phyloP scores from a whole-genome alignment of 768 basidiomycete genomes.

The Rhizopogon salebrosus region DNA sequence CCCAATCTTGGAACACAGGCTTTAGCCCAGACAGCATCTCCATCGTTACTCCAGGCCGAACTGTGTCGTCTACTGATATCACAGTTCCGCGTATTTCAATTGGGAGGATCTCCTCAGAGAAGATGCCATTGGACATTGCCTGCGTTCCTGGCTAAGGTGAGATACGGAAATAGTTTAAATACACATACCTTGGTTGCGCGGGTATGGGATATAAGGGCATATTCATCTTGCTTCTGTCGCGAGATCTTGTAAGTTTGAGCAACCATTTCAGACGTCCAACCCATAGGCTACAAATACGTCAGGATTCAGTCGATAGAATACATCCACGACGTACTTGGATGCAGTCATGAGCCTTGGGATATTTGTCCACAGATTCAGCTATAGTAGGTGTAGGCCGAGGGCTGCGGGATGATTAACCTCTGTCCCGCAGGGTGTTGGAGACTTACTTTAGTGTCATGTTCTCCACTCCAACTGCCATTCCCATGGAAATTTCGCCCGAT shows the following conservation, averaged over 20 bases:
- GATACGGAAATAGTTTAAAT: background rate
- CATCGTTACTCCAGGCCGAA: slow-evolving; percentile 74
- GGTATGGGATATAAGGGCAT: slow-evolving; percentile 82
- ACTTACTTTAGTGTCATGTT: slow-evolving; percentile 78
- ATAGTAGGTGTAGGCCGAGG: slow-evolving; percentile 72
- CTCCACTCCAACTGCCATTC: slow-evolving; percentile 78
- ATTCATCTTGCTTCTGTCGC: slow-evolving; percentile 82
- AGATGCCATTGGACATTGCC: slow-evolving; percentile 68
- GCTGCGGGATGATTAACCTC: slow-evolving; percentile 31
- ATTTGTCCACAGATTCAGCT: slow-evolving; percentile 48
- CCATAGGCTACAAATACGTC: slow-evolving; percentile 65
- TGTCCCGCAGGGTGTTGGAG: background rate
- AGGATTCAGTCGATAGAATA: background rate
- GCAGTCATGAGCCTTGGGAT: slow-evolving; percentile 68
- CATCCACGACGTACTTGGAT: slow-evolving; percentile 45
- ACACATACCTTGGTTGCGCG: slow-evolving; percentile 59
- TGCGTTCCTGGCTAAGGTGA: slow-evolving; percentile 18
- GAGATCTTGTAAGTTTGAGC: slow-evolving; percentile 74
- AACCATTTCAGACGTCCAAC: slow-evolving; percentile 93
- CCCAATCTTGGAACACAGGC: slow-evolving; percentile 84
- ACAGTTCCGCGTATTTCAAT: slow-evolving; percentile 65
- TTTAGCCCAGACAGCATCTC: slow-evolving; percentile 78
- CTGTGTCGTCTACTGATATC: slow-evolving; percentile 79
- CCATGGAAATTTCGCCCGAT: slow-evolving; percentile 78
- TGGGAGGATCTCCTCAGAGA: slow-evolving; percentile 87